phyloP scores from a whole-genome alignment of 2,329 filamentous ascomycete species.

The Epichloe baconii region DNA sequence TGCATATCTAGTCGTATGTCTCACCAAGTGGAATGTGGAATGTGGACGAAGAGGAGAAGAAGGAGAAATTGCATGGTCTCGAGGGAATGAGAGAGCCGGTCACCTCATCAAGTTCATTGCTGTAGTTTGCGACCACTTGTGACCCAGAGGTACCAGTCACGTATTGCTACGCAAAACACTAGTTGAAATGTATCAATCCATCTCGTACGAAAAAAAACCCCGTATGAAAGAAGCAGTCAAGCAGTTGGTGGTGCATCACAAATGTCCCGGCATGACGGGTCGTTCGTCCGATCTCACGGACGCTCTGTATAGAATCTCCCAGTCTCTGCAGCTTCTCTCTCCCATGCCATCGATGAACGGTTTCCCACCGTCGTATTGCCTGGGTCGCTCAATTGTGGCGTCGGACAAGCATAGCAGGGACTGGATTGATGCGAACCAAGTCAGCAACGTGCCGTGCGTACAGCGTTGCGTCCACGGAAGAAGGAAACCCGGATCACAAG shows the following conservation, averaged over 20 bases:
- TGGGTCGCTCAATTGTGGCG: conserved; percentile 4
- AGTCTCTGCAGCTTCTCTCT: conserved; percentile 4
- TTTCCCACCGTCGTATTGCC: not conserved
- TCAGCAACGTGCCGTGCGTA: not conserved
- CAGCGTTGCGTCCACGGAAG: not conserved
- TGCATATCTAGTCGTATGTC: not conserved
- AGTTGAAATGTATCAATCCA: not conserved
- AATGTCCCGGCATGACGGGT: not conserved
- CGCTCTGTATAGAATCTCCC: conserved; percentile 1
- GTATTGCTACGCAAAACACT: too few species aligned
- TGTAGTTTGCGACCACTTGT: not conserved
- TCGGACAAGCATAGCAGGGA: conserved; percentile 5
- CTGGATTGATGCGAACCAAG: not conserved
- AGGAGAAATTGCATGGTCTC: conserved; percentile 11
- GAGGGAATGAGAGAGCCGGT: conserved; percentile 26
- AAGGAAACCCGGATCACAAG: not conserved
- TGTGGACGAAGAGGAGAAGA: conserved; percentile 3
- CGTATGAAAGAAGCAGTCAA: not conserved
- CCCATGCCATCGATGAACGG: conserved; percentile 3
- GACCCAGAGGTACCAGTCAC: too few species aligned
- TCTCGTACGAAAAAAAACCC: not conserved
- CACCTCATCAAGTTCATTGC: conserved; percentile 16
- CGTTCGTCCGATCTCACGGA: not conserved
- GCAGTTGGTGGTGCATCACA: not conserved
- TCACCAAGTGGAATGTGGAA: not conserved